A percentile compares a stretch with the other conserved stretches of the same genome.
These are phyloP conservation scores for Solanum corneliomulleri DNA, from an alignment of 257 asterid species.

Conservation along the genomic window DNA sequence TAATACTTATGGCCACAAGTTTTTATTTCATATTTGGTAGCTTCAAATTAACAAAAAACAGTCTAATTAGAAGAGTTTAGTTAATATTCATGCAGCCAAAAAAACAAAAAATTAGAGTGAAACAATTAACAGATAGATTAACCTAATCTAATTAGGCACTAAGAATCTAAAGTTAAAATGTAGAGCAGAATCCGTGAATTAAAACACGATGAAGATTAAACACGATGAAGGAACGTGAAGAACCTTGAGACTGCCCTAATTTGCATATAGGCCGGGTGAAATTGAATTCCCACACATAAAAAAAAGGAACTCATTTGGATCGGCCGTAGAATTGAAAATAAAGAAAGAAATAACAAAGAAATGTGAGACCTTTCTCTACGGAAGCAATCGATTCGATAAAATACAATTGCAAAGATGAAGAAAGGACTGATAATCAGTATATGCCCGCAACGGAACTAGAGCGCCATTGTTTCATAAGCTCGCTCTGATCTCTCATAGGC, in stretches of 20 bases:
- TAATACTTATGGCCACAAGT: too few relatives aligned
- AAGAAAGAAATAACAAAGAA: neutral
- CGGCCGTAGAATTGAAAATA: constrained; percentile 19
- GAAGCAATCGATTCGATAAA: neutral
- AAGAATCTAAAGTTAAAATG: neutral
- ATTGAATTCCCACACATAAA: constrained; percentile 31
- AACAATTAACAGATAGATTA: too few relatives aligned
- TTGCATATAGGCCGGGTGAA: constrained; percentile 54
- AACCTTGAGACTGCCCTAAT: constrained; percentile 16
- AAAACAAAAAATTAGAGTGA: too few relatives aligned
- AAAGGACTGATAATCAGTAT: constrained; percentile 8
- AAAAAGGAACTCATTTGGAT: constrained; percentile 56
- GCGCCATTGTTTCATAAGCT: constrained; percentile 22
- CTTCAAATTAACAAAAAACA: too few relatives aligned
- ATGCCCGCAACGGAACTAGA: constrained; percentile 78
- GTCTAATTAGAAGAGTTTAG: too few relatives aligned
- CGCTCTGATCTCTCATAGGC: constrained; percentile 56
- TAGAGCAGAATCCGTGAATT: constrained; percentile 24
- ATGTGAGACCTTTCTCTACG: constrained; percentile 25
- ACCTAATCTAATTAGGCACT: too few relatives aligned
- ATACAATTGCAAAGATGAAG: neutral
- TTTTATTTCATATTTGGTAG: too few relatives aligned
- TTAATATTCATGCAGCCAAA: too few relatives aligned
- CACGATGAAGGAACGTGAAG: constrained; percentile 14
- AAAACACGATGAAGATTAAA: neutral